phyloP scores from a whole-genome alignment of 2,329 filamentous ascomycete genomes.

The Dryadomyces quercus-mongolicae region DNA sequence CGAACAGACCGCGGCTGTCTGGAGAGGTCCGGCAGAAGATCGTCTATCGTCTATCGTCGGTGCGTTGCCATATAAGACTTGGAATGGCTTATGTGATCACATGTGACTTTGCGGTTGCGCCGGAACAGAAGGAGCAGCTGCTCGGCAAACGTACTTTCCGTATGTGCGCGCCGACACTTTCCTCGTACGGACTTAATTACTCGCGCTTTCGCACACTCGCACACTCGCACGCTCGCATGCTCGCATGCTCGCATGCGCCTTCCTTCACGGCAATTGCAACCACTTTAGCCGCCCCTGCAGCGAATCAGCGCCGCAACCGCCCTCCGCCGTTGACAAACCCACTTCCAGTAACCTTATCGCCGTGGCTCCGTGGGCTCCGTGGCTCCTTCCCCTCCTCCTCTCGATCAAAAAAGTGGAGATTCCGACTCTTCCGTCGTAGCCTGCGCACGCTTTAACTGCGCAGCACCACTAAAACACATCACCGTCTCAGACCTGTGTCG shows the following conservation, averaged over 20 bases:
- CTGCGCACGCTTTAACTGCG: conserved; percentile 17
- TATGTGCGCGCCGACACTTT: background rate
- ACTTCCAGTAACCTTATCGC: background rate
- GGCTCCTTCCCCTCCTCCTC: background rate
- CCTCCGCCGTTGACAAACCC: background rate
- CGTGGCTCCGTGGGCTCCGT: background rate
- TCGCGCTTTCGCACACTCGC: too few relatives aligned
- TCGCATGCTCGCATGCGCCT: too few relatives aligned
- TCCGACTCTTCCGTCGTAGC: background rate
- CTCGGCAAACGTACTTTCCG: background rate
- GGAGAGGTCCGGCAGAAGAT: too few relatives aligned
- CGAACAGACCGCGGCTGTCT: too few relatives aligned
- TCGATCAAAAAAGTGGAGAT: background rate
- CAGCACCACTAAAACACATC: conserved; percentile 22
- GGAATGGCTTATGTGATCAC: background rate
- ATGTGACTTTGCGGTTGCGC: background rate
- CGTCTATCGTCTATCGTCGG: too few relatives aligned
- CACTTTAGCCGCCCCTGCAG: background rate
- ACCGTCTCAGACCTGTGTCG: conserved; percentile 20
- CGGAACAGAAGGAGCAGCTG: background rate
- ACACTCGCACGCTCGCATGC: too few relatives aligned
- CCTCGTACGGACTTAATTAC: too few relatives aligned
- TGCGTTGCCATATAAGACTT: too few relatives aligned
- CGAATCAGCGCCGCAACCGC: background rate
- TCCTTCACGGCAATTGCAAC: too few relatives aligned